Conservation (phyloP, 805 yeast genomes). For the Lachancea nothofagi region DNA sequence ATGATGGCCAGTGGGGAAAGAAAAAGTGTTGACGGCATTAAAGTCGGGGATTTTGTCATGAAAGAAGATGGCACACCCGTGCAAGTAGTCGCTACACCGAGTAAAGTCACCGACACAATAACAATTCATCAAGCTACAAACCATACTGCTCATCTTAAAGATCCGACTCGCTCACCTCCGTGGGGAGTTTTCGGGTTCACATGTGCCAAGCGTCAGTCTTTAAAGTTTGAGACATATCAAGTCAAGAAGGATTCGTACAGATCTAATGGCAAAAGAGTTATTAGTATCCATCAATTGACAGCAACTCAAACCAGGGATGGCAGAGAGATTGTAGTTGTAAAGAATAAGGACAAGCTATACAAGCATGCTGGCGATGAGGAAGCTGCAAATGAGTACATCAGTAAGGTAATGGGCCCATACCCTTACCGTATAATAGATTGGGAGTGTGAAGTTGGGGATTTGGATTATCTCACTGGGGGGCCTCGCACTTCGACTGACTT, state of each 20-base stretch:
- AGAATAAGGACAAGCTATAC: too few species aligned
- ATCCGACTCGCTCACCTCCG: slow-evolving; percentile 1
- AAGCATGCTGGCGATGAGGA: too few species aligned
- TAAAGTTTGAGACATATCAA: slow-evolving; percentile 1
- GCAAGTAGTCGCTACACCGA: slow-evolving; percentile 1
- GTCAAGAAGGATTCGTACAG: not conserved
- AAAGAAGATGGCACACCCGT: not conserved
- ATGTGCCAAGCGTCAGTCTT: not conserved
- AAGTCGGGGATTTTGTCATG: slow-evolving; percentile 5
- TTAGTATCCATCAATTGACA: too few species aligned
- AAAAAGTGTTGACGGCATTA: slow-evolving; percentile 4
- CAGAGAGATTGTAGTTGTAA: too few species aligned
- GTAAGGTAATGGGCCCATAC: too few species aligned
- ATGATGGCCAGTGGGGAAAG: slow-evolving; percentile 1
- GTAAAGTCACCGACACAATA: not conserved
- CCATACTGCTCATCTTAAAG: slow-evolving; percentile 1
- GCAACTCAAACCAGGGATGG: too few species aligned
- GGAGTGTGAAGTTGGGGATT: too few species aligned
- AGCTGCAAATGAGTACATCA: too few species aligned
- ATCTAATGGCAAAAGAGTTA: too few species aligned
- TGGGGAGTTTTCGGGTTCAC: not conserved
- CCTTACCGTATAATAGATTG: too few species aligned
- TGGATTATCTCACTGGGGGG: too few species aligned
- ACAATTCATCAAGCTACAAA: not conserved
- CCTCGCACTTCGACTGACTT: slow-evolving; percentile 7